These are phyloP conservation scores for Colletotrichum sp. DNA, from an alignment of 2,329 filamentous ascomycete species.

Conservation along the genomic window DNA sequence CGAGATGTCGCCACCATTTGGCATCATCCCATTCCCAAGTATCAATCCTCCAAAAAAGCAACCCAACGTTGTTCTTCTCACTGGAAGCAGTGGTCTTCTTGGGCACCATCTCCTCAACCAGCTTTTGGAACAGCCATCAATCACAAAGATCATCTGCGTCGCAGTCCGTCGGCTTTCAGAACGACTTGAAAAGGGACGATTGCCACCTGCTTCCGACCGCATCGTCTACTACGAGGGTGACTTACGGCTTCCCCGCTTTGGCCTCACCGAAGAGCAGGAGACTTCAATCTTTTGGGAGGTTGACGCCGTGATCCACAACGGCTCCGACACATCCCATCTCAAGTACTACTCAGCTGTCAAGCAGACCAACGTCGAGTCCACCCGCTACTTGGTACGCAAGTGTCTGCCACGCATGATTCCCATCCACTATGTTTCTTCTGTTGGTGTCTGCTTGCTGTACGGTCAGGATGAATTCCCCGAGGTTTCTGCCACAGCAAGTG, in stretches of 20 bases:
- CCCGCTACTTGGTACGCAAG: slow-evolving; percentile 29
- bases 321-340: slow-evolving; percentile 25
- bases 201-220: not conserved
- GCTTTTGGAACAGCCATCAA: not conserved
- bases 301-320: slow-evolving; percentile 56
- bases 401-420: slow-evolving; percentile 29
- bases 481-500: slow-evolving; percentile 7
- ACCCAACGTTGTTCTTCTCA: not conserved
- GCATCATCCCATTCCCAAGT: not conserved
- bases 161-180: not conserved
- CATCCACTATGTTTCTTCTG: slow-evolving; percentile 43
- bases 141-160: not conserved
- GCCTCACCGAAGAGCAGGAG: slow-evolving; percentile 33
- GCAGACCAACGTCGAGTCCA: slow-evolving; percentile 33
- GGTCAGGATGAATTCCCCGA: not conserved
- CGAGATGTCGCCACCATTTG: not conserved
- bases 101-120: not conserved
- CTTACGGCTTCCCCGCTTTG: slow-evolving; percentile 38
- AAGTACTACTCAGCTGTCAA: slow-evolving; percentile 34
- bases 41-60: not conserved
- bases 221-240: slow-evolving; percentile 36
- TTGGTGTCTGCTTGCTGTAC: slow-evolving; percentile 21
- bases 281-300: slow-evolving; percentile 18
- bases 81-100: not conserved
- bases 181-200: not conserved